Base-by-base conservation (phyloP, 768 basidiomycete species). In the Pholiota conissans region DNA sequence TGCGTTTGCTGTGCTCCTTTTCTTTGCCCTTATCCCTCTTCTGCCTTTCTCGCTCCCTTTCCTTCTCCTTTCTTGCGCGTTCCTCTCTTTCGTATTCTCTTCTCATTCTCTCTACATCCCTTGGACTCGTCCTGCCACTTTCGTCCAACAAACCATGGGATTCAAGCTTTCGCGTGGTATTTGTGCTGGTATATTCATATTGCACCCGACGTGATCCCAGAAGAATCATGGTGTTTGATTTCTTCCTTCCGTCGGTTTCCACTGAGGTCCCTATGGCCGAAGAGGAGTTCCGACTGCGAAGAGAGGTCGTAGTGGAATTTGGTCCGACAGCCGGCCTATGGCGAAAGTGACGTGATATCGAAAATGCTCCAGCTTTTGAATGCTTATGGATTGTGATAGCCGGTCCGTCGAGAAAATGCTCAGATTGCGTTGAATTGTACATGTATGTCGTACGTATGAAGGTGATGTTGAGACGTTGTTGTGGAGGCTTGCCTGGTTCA, bases 121-220 rank as follows among this genome's bases (percentile, higher is more conserved):
- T 75, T n/a, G 66, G 65, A 49, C 71, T 69, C n/a, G 59, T 66
- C 1, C 59, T 61, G 50, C 60, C 62, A 29, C 69, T 68, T 22
- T 84, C 84, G 40, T 83, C 81, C 40, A 91, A 74, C 24, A 90
- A 69, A 9, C 88, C 88, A 63, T 90, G 85, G 0, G 85, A 83
- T 59, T 81, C 81, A 32, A 91, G 76, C 65, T 84, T 85, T 48
- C 82, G 77, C 5, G 87, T 90, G 18, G 89, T 87, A 30, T 79
- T 85, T 16, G 90, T 91, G 63, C 84, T 90, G 16, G 89, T 91
- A 64, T 83, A 92, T 14, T 87, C 84, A 65, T 85, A 84, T 63
- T 93, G 91, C n/a, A 92, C 90, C 60, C 80, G 82, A 64, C 84
- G 83, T 29, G 88, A 84, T 16, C 88, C 90, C 11, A 93, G 73